Evolutionary conservation across 192 early-diverging fungal species (phyloP).

Genomic region (Coemansia sp.): DNA sequence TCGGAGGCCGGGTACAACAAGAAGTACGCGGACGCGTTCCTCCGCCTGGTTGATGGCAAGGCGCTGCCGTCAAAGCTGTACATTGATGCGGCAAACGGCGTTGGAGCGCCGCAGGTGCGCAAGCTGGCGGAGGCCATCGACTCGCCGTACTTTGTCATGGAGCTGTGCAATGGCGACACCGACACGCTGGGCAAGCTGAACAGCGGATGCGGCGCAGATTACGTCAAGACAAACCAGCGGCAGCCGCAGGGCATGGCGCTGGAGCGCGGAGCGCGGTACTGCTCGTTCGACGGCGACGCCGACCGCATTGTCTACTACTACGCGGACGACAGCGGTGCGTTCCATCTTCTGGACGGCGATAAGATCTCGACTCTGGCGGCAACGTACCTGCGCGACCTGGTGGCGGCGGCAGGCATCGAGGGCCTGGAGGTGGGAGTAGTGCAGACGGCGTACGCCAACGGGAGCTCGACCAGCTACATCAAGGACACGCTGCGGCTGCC

Average conservation of each 20-base stretch:
- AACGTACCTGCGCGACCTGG: constrained; percentile 89
- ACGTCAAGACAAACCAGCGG: constrained; percentile 89
- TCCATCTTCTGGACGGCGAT: constrained; percentile 96
- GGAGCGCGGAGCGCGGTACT: constrained; percentile 67
- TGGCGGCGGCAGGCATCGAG: constrained; percentile 72
- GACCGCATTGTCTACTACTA: constrained; percentile 99
- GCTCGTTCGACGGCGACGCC: constrained; percentile 97
- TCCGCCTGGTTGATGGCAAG: constrained; percentile 76
- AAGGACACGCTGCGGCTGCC: constrained; percentile 88
- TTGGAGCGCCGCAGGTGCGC: constrained; percentile 87
- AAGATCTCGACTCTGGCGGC: constrained; percentile 96
- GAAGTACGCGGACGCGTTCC: constrained; percentile 85
- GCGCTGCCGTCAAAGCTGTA: constrained; percentile 64
- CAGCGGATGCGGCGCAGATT: constrained; percentile 94
- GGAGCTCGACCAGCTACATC: constrained; percentile 91
- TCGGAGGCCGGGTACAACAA: constrained; percentile 89
- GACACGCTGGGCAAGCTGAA: constrained; percentile 76
- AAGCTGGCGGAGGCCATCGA: constrained; percentile 70
- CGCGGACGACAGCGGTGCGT: constrained; percentile 69
- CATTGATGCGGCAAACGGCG: constrained; percentile 95
- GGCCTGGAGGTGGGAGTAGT: constrained; percentile 88
- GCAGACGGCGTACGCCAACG: constrained; percentile 99
- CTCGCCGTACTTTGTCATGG: constrained; percentile 62
- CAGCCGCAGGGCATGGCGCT: constrained; percentile 70
- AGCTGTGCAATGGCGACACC: constrained; percentile 76